Base-by-base conservation (phyloP, 139 green algal species). In the Volvox africanus region DNA sequence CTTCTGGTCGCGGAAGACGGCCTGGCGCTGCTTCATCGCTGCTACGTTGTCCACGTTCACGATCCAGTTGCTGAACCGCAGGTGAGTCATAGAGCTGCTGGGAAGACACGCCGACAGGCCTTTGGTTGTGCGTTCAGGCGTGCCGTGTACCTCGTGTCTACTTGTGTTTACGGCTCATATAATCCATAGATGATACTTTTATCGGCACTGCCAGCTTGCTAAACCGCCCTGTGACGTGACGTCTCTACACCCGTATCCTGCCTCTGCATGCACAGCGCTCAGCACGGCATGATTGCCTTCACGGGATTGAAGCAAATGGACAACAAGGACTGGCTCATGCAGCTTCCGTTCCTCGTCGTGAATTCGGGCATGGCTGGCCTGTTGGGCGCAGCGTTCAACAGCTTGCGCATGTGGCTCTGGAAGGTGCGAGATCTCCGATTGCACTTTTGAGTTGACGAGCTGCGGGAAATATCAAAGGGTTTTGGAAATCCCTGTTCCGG, bases 11-110 rank as follows among this genome's bases (percentile, higher is more conserved):
- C 94, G 95, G 44, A 98, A 98, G 93, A 95, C 96, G 88, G 95
- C 95, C 37, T 97, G 96, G 96, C 96, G 97, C 65, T 99, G 96
- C 93, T 97, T 99, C 91, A 91, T 99, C n/a, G 95, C 93, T 55
- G 93, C 96, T 61, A 93, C 95, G 1, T 91, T 95, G 24, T 95
- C 97, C 11, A 93, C 93, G 1, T 97, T 97, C 93, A 96, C 94
- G 2, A 93, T 98, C 62, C 91, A 94, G 50, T 90, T 97, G 69
- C 82, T 97, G 22, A 91, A 92, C 88, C 86, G 86, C 71, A 90
- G 86, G 86, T 30, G 32, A 77, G 55, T 81, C 32, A 19, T 73
- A 73, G 65, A 5, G 65, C 44, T 55, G 44, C 77, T 12, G 33
- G 55, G 77, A 9, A 26, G 77, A 21, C 77, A 75, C 3, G 24